Evolutionary conservation across 2,329 filamentous ascomycete species (phyloP).

Genomic region (Penicillium freii): DNA sequence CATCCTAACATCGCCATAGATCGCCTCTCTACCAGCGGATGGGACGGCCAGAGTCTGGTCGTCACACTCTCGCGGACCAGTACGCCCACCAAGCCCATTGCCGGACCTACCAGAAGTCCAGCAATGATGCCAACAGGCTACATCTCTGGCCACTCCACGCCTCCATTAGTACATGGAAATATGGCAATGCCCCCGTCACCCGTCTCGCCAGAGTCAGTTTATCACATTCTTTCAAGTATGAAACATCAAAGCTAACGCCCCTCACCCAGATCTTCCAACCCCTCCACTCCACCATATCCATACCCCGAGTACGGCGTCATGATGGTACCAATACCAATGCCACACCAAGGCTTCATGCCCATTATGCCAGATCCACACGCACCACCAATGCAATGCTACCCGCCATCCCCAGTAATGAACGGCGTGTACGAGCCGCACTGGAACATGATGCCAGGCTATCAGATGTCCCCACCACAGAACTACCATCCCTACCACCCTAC

Average conservation of each 20-base stretch:
- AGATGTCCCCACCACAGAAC: constrained; percentile 21
- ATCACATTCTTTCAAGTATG: not conserved
- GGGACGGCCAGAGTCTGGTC: constrained; percentile 45
- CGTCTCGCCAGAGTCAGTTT: constrained; percentile 38
- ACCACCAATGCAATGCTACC: constrained; percentile 22
- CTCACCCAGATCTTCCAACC: constrained; percentile 20
- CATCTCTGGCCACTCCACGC: constrained; percentile 34
- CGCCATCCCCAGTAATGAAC: constrained; percentile 32
- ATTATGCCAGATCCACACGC: constrained; percentile 28
- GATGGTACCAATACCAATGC: constrained; percentile 24
- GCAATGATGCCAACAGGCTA: constrained; percentile 30
- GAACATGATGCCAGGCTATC: constrained; percentile 31
- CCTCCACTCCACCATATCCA: constrained; percentile 23
- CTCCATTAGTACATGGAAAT: constrained; percentile 30
- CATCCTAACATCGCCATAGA: constrained; percentile 30
- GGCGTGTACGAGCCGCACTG: constrained; percentile 28
- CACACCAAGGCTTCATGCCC: constrained; percentile 24
- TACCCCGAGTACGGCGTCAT: constrained; percentile 30
- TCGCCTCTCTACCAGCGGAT: constrained; percentile 42
- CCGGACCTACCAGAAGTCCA: constrained; percentile 43
- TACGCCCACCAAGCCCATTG: constrained; percentile 42
- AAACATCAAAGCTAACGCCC: not conserved
- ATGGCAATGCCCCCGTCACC: constrained; percentile 35
- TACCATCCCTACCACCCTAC: constrained; percentile 8
- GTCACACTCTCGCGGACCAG: constrained; percentile 43